Percentiles rank a stretch among this genome's conserved stretches.
phyloP scores from a whole-genome alignment of 129 eudicot genomes.

The Cynara cardunculus region DNA sequence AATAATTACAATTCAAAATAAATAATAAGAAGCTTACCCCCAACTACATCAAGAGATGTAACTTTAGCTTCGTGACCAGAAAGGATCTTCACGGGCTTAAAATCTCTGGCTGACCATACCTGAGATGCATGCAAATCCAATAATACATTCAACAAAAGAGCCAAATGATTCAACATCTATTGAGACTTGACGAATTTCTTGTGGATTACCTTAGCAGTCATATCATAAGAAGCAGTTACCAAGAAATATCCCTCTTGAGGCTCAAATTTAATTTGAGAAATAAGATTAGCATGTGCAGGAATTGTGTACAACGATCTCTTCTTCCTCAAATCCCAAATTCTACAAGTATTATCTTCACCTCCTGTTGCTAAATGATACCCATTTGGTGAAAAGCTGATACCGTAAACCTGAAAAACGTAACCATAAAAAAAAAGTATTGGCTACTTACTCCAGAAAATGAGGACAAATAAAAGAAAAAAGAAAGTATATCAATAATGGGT shows the following conservation, averaged over 20 bases:
- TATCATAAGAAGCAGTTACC: conserved; percentile 92
- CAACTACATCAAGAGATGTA: conserved; percentile 70
- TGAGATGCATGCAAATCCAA: conserved; percentile 16
- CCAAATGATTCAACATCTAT: background rate
- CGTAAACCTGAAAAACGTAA: conserved; percentile 51
- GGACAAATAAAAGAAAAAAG: background rate
- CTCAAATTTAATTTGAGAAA: conserved; percentile 93
- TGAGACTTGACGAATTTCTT: background rate
- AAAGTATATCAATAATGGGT: background rate
- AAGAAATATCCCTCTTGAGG: conserved; percentile 98
- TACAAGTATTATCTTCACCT: conserved; percentile 92
- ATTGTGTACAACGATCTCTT: conserved; percentile 76
- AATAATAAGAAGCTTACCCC: conserved; percentile 43
- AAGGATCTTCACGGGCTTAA: conserved; percentile 83
- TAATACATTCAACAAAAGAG: background rate
- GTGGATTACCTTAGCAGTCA: conserved; percentile 80
- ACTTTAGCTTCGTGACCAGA: conserved; percentile 89
- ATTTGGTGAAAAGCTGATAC: conserved; percentile 84
- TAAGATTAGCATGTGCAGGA: conserved; percentile 90
- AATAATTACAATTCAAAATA: background rate
- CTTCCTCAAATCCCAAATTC: conserved; percentile 97
- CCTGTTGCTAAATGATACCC: conserved; percentile 97
- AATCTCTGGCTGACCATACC: conserved; percentile 97
- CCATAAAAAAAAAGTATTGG: conserved; percentile 1
- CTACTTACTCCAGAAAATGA: background rate